phyloP scores from a whole-genome alignment of 2,329 filamentous ascomycete genomes.

The Fragosphaeria purpurea region DNA sequence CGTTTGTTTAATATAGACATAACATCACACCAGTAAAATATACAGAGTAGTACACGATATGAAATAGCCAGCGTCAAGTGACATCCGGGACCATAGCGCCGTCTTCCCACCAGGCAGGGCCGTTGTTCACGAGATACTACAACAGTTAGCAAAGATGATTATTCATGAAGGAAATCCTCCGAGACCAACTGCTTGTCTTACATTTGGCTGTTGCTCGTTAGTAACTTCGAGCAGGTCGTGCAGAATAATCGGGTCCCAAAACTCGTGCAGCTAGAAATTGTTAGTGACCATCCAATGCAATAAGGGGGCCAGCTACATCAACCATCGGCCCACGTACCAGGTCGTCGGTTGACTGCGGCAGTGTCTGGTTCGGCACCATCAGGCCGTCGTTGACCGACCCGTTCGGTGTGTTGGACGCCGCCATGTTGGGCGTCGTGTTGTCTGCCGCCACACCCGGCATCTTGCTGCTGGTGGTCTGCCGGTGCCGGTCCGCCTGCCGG shows the following conservation, averaged over 20 bases:
- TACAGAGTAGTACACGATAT: no score
- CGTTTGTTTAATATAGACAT: background rate
- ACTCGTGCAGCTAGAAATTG: background rate
- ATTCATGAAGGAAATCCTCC: background rate
- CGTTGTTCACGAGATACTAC: slow-evolving; percentile 1
- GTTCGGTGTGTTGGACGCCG: no score
- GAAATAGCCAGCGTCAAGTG: no score
- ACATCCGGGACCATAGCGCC: no score
- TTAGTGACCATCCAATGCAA: no score
- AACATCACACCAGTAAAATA: no score
- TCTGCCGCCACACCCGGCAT: background rate
- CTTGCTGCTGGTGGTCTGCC: background rate
- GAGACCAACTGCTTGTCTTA: no score
- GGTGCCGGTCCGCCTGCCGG: slow-evolving; percentile 1
- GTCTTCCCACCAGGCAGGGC: slow-evolving; percentile 4
- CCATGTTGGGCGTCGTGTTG: no score
- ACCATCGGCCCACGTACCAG: background rate
- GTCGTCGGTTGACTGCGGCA: slow-evolving; percentile 3
- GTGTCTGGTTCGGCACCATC: no score
- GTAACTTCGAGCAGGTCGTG: slow-evolving; percentile 4
- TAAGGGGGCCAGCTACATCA: no score
- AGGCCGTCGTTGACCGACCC: no score
- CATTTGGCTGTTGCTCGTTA: background rate
- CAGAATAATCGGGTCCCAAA: slow-evolving; percentile 5
- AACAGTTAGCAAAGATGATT: background rate